Percentiles rank a stretch among this genome's conserved stretches.
phyloP scores from a whole-genome alignment of 305 asterid species.

The Rubia peregrina region DNA sequence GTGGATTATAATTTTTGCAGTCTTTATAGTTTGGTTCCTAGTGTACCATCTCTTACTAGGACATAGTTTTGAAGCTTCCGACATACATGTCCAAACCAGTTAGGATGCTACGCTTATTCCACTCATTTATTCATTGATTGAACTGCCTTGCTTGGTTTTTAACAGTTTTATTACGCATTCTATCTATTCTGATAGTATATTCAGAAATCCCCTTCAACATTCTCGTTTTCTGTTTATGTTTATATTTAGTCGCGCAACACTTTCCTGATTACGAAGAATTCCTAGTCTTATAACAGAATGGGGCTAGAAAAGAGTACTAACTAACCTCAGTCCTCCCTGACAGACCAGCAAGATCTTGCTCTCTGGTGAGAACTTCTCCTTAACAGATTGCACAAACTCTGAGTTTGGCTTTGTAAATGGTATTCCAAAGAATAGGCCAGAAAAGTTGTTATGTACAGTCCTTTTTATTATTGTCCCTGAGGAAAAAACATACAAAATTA shows the following conservation, averaged over 20 bases:
- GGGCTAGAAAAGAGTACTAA: background rate
- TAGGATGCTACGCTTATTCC: no score
- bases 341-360: slow-evolving; percentile 83
- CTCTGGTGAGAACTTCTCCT: slow-evolving; percentile 59
- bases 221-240: background rate
- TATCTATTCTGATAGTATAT: background rate
- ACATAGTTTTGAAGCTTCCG: no score
- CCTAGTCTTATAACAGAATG: background rate
- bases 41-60: no score
- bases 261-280: background rate
- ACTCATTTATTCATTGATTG: background rate
- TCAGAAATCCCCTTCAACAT: background rate
- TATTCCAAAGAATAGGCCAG: slow-evolving; percentile 87
- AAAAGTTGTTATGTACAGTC: slow-evolving; percentile 73
- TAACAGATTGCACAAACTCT: slow-evolving; percentile 62
- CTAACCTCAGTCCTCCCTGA: slow-evolving; percentile 88
- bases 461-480: slow-evolving; percentile 72
- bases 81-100: no score
- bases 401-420: slow-evolving; percentile 79
- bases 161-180: background rate
- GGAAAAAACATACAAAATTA: slow-evolving; percentile 10
- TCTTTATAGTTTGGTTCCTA: no score
- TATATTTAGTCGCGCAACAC: background rate
- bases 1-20: no score
- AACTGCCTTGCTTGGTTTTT: background rate